Conservation (phyloP, 2,329 filamentous ascomycete genomes). For the Mycosphaerella arachidis region DNA sequence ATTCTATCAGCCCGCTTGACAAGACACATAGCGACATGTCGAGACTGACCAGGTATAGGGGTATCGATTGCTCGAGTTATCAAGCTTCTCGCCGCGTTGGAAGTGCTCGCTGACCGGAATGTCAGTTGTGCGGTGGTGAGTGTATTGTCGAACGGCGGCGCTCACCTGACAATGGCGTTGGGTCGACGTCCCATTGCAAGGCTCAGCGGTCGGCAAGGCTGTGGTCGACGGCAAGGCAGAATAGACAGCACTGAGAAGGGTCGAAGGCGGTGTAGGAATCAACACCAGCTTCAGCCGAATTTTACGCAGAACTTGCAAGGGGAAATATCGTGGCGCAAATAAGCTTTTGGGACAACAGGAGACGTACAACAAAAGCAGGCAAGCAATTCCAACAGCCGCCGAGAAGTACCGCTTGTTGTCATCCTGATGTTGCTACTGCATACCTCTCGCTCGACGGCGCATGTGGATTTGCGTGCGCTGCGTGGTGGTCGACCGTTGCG, state of each 20-base stretch:
- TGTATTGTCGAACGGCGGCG: not conserved
- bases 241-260: not conserved
- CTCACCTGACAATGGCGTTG: conserved; percentile 1
- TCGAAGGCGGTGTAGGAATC: not conserved
- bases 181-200: conserved; percentile 2
- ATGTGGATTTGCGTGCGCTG: not conserved
- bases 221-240: not conserved
- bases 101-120: conserved; percentile 66
- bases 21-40: not conserved
- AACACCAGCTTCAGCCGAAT: not conserved
- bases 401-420: not conserved
- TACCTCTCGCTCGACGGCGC: not conserved
- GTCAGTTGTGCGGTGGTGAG: not conserved
- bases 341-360: not conserved
- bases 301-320: not conserved
- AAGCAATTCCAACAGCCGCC: not conserved
- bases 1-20: not conserved
- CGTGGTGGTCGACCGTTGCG: not conserved
- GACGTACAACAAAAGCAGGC: not conserved
- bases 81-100: conserved; percentile 76
- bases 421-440: not conserved
- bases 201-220: not conserved
- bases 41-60: conserved; percentile 66
- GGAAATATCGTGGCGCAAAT: not conserved
- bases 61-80: conserved; percentile 87